These are phyloP conservation scores for Protomyces arabidopsidicola DNA, from an alignment of 1,139 yeast species.

Conservation along the genomic window DNA sequence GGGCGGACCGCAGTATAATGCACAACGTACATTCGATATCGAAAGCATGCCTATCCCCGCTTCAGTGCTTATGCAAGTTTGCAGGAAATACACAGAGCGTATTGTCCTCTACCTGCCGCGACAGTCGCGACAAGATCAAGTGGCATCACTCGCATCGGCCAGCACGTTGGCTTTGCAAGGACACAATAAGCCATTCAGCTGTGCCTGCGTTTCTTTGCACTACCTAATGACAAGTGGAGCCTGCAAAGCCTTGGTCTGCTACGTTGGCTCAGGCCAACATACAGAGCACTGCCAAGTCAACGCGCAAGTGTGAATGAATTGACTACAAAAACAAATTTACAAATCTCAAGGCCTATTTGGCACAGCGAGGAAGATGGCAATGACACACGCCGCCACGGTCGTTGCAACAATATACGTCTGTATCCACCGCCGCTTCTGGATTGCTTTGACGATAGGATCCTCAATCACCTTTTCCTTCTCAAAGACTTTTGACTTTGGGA, in stretches of 20 bases:
- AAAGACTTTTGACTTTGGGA: conserved; percentile 19
- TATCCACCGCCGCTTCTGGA: conserved; percentile 20
- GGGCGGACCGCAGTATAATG: conserved; percentile 29
- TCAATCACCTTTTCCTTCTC: conserved; percentile 27
- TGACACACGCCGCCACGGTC: conserved; percentile 22
- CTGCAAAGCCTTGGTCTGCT: background rate
- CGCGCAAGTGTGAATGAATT: background rate
- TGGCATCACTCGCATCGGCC: conserved; percentile 6
- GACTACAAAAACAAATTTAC: too few species aligned
- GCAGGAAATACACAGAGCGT: conserved; percentile 2
- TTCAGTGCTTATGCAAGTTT: conserved; percentile 8
- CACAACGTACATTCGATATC: conserved; percentile 21
- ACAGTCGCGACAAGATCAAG: conserved; percentile 19
- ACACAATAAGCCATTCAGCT: background rate
- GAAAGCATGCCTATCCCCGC: conserved; percentile 28
- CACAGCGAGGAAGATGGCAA: conserved; percentile 23
- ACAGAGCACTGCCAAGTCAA: background rate
- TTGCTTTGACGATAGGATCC: conserved; percentile 22
- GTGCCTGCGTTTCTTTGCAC: background rate
- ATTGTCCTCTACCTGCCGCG: conserved; percentile 27
- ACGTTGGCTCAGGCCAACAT: background rate
- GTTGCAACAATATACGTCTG: conserved; percentile 25
- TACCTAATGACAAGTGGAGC: background rate
- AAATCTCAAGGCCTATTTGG: conserved; percentile 12
- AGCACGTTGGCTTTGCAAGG: background rate